A percentile compares a stretch with the other conserved stretches of the same genome.
Conservation (phyloP, 2,329 filamentous ascomycete species). For the Botrytis paeoniae region DNA sequence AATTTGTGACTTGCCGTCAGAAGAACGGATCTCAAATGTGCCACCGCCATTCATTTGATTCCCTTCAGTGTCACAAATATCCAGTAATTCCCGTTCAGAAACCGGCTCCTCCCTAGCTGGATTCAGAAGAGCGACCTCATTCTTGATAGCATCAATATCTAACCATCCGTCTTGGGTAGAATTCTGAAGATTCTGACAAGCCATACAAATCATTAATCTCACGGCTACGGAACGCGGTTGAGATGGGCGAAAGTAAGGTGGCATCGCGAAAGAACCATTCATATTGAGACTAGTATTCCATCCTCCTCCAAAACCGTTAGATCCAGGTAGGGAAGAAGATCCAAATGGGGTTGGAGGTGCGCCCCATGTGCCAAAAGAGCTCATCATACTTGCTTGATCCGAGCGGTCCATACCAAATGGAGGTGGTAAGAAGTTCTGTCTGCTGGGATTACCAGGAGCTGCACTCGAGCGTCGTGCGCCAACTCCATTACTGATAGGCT, state of each 20-base stretch:
- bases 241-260: slow-evolving; percentile 43
- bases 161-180: slow-evolving; percentile 63
- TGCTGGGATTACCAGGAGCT: slow-evolving; percentile 30
- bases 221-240: slow-evolving; percentile 66
- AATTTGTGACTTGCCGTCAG: slow-evolving; percentile 39
- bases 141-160: slow-evolving; percentile 62
- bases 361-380: slow-evolving; percentile 37
- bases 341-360: slow-evolving; percentile 38
- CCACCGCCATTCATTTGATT: slow-evolving; percentile 84
- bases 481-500: slow-evolving; percentile 43
- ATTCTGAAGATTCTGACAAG: slow-evolving; percentile 62
- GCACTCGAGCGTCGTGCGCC: slow-evolving; percentile 39
- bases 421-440: slow-evolving; percentile 34
- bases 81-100: slow-evolving; percentile 67
- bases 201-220: slow-evolving; percentile 71
- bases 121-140: slow-evolving; percentile 58
- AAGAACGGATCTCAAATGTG: slow-evolving; percentile 60
- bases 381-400: slow-evolving; percentile 32
- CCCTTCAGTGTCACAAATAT: slow-evolving; percentile 84
- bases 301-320: slow-evolving; percentile 32
- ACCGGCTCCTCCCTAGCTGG: slow-evolving; percentile 47
- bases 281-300: slow-evolving; percentile 41
- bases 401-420: slow-evolving; percentile 37
- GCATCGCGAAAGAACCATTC: slow-evolving; percentile 43
- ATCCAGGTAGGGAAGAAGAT: slow-evolving; percentile 36